phyloP scores from a whole-genome alignment of 345 rosid genomes.

The Noccaea bulbosa region DNA sequence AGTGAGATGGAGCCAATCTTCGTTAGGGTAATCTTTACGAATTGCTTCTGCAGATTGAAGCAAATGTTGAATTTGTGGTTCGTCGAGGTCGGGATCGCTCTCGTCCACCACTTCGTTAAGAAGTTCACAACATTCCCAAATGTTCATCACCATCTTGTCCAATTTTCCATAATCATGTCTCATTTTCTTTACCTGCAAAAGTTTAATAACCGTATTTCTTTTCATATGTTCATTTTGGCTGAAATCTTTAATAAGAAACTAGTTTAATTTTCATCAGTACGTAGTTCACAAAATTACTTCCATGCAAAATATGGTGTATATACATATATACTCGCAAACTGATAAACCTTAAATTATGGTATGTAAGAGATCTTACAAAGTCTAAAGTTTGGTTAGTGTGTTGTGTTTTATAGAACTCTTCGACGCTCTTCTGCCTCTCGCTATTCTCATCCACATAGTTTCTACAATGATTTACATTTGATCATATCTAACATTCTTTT shows the following conservation, averaged over 20 bases:
- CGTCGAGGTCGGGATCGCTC: constrained; percentile 72
- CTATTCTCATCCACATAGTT: constrained; percentile 50
- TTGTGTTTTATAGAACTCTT: constrained; percentile 57
- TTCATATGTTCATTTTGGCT: neutral
- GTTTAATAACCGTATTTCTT: neutral
- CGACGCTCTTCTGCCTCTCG: constrained; percentile 60
- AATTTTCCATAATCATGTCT: constrained; percentile 53
- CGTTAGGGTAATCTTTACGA: constrained; percentile 60
- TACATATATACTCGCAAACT: neutral
- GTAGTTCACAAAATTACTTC: neutral
- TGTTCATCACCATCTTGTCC: constrained; percentile 58
- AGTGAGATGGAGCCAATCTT: constrained; percentile 76
- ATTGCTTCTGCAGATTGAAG: constrained; percentile 74
- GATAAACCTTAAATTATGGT: constrained; percentile 1
- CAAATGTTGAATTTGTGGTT: constrained; percentile 74
- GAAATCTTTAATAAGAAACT: neutral
- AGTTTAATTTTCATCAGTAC: neutral
- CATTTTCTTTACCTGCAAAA: constrained; percentile 53
- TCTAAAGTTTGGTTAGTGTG: constrained; percentile 66
- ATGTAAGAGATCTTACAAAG: constrained; percentile 49
- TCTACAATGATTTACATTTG: constrained; percentile 34
- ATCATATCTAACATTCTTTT: neutral
- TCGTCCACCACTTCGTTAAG: constrained; percentile 63
- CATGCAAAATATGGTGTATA: constrained; percentile 5
- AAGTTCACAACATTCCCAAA: constrained; percentile 76